Evolutionary conservation across 139 green algal species (phyloP), one percentile per base, ranked within the genome.

Genomic region (Raphidocelis subcapitata): DNA sequence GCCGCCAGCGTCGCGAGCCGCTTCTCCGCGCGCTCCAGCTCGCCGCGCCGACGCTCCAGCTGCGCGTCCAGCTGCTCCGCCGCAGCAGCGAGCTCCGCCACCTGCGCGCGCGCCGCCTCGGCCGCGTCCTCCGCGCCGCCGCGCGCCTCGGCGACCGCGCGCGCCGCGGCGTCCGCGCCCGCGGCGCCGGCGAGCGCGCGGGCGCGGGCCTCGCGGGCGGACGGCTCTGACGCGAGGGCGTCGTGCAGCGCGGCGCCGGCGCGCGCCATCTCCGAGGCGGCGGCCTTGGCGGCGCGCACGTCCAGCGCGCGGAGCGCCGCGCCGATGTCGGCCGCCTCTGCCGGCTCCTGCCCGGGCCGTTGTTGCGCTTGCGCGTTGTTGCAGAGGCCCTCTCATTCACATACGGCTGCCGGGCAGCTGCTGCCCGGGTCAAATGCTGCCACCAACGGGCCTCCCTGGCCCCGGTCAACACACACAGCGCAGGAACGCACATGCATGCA

Each of bases 21-120:
- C 80, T 93, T 93, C 84, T 96, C 89, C 36, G 80, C 81, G 0
- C 92, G 77, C 73, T 94, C 90, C 28, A 97, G 87, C 77, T 97
- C 92, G 26, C 55, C 62, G 3, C 80, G 65, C 33, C 82, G 69
- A 69, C 86, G 86, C 56, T 89, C 82, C 21, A 93, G 89, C 69
- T 88, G 86, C n/a, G 51, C 65, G 63, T 89, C 83, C 44, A 94
- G 79, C 65, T 49, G 33, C 3, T 32, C 36, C 61, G 49, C 61
- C 24, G 33, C 61, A 20, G 1, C 3, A 14, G 62, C 36, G 31
- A 47, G 44, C n/a, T 49, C 41, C 12, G 41, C 8, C 8, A 49
- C 12, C 41, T 49, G 41, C 8, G 41, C 41, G 8, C 41, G 41
- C 12, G 41, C 41, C 8, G 8, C 12, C 8, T 12, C 41, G 41